Evolutionary conservation across 495 filamentous ascomycete species (phyloP).

Genomic region (Penicillium cinerascens): DNA sequence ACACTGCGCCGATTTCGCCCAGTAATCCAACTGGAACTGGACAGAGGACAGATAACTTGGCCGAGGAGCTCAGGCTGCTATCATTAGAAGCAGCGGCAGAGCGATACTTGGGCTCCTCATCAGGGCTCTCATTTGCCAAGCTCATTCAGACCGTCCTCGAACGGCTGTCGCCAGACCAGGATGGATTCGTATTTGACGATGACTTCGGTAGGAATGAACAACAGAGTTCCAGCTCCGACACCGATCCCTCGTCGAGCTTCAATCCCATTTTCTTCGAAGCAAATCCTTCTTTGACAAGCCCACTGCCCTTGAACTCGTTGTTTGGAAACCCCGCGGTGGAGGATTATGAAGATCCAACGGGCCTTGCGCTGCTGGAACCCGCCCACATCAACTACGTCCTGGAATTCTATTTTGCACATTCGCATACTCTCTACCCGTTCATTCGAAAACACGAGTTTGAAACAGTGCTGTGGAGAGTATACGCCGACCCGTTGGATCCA

Average conservation of each 20-base stretch:
- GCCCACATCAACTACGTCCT: constrained; percentile 28
- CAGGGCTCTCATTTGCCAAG: constrained; percentile 35
- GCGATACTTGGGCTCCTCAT: constrained; percentile 37
- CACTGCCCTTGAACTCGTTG: constrained; percentile 15
- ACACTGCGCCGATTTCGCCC: constrained; percentile 1
- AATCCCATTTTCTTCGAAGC: constrained; percentile 14
- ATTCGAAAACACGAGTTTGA: constrained; percentile 29
- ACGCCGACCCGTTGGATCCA: constrained; percentile 24
- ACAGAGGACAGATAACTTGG: constrained; percentile 20
- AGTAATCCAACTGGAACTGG: neutral
- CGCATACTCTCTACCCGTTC: constrained; percentile 39
- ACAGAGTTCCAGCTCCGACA: neutral
- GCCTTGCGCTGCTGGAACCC: constrained; percentile 17
- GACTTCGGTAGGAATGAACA: constrained; percentile 13
- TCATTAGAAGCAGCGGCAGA: constrained; percentile 39
- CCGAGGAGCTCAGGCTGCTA: constrained; percentile 29
- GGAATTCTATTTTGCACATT: constrained; percentile 42
- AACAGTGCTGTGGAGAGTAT: constrained; percentile 24
- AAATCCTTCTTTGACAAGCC: constrained; percentile 15
- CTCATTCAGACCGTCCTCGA: constrained; percentile 40
- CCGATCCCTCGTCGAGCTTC: constrained; percentile 10
- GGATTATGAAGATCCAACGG: constrained; percentile 14
- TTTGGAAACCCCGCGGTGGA: constrained; percentile 17
- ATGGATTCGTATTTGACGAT: constrained; percentile 36
- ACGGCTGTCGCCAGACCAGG: constrained; percentile 45